Percentiles rank a stretch among this genome's conserved stretches.
These are phyloP conservation scores for Hibiscus tridactylites DNA, from an alignment of 345 rosid genomes.

Conservation along the genomic window DNA sequence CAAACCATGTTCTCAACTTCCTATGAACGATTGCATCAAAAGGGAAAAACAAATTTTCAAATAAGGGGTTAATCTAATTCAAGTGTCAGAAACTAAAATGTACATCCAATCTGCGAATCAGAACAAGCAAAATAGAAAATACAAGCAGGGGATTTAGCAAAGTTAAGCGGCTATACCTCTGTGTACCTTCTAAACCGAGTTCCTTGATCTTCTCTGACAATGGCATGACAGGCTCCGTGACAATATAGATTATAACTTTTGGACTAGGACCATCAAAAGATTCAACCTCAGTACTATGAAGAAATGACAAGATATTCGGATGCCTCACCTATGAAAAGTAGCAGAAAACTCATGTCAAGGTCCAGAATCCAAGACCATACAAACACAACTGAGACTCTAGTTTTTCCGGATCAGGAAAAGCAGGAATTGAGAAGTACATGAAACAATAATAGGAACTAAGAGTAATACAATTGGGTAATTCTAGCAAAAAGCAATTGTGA, in stretches of 20 bases:
- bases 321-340: slow-evolving; percentile 71
- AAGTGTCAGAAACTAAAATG: neutral
- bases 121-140: neutral
- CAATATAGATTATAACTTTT: slow-evolving; percentile 77
- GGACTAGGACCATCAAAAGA: slow-evolving; percentile 56
- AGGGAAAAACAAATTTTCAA: neutral
- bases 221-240: slow-evolving; percentile 98
- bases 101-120: neutral
- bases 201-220: slow-evolving; percentile 93
- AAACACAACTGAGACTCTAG: neutral
- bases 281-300: slow-evolving; percentile 92
- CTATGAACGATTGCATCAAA: neutral
- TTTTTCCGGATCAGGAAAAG: neutral
- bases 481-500: neutral
- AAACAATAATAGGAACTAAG: neutral
- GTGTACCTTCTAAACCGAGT: slow-evolving; percentile 78
- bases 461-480: neutral
- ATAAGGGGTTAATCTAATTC: neutral
- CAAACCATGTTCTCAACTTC: neutral
- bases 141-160: neutral
- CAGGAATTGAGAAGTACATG: neutral
- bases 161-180: slow-evolving; percentile 44
- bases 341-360: neutral
- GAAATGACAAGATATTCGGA: slow-evolving; percentile 89
- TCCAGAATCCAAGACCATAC: neutral